A percentile compares a stretch with the other conserved stretches of the same genome.
Conservation (phyloP, 148 eudicot species). For the Cornus suecica region DNA sequence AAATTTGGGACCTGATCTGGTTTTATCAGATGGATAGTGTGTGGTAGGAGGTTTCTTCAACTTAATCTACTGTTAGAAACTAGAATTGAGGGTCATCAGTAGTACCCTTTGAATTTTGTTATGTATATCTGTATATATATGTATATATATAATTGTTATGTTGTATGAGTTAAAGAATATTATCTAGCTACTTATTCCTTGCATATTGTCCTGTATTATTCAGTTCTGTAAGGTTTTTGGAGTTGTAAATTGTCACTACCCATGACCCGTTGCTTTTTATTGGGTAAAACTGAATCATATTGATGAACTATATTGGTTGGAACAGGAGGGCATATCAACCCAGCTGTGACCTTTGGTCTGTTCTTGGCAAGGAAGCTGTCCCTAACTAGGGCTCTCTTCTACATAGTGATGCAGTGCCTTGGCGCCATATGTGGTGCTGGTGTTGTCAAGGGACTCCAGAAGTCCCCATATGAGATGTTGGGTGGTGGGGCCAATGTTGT, state of each 20-base stretch:
- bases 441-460: constrained; percentile 70
- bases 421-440: constrained; percentile 94
- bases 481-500: constrained; percentile 81
- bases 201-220: no score
- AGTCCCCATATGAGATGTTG: constrained; percentile 15
- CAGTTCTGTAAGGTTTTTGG: no score
- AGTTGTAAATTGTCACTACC: no score
- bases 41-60: neutral
- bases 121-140: neutral
- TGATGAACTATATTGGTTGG: neutral
- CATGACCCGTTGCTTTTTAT: no score
- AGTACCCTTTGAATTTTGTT: neutral
- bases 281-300: neutral
- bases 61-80: no score
- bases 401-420: constrained; percentile 83
- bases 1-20: no score
- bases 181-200: neutral
- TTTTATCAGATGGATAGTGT: neutral
- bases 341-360: constrained; percentile 87
- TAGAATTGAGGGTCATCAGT: no score
- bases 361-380: constrained; percentile 80
- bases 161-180: no score
- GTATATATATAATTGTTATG: neutral
- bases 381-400: constrained; percentile 76
- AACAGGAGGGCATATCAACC: constrained; percentile 91